A percentile compares a stretch with the other conserved stretches of the same genome.
Evolutionary conservation across 306 rosid genomes (phyloP).

Genomic region (Acacia melanoxylon): DNA sequence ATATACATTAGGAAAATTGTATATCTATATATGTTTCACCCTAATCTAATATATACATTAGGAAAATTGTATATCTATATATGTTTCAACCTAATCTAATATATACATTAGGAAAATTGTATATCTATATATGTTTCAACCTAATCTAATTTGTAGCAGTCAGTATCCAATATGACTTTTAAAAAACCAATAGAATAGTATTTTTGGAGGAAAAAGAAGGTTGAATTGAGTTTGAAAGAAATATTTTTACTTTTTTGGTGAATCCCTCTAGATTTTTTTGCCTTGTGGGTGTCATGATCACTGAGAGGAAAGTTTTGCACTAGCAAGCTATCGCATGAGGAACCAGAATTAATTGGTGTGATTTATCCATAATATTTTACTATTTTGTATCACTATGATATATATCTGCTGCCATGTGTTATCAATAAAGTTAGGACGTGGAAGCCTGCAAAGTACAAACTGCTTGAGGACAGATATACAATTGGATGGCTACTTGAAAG

Average conservation of each 20-base stretch:
- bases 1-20: neutral
- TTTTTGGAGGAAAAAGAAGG: neutral
- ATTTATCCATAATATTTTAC: too few relatives aligned
- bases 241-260: constrained; percentile 29
- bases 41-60: neutral
- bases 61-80: neutral
- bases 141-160: neutral
- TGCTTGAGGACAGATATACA: neutral
- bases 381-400: neutral
- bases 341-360: constrained; percentile 9
- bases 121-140: neutral
- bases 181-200: neutral
- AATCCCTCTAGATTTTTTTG: constrained; percentile 38
- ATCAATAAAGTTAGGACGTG: neutral
- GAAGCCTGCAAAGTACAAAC: neutral
- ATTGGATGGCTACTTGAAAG: neutral
- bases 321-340: neutral
- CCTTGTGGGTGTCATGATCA: constrained; percentile 52
- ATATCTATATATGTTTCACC: neutral
- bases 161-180: neutral
- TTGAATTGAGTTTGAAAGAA: neutral
- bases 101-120: neutral
- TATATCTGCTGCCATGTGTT: neutral
- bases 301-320: constrained; percentile 26
- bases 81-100: neutral